A percentile compares a stretch with the other conserved stretches of the same genome.
Evolutionary conservation across 108 stramenopile genomes (phyloP).

Genomic region (Cyclotella distinguenda): DNA sequence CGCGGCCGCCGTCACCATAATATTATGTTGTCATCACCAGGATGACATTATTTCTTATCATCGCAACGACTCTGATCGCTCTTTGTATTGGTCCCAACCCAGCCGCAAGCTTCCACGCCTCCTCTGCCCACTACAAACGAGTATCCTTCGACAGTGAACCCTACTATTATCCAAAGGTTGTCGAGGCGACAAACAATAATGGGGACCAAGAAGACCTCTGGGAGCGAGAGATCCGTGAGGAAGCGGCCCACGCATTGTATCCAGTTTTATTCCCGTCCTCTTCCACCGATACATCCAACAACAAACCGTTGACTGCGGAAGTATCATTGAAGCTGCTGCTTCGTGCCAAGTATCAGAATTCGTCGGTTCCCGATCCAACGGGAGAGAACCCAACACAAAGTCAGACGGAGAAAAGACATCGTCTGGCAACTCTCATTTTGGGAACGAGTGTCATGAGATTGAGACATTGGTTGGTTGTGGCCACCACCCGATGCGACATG

Average conservation of each 20-base stretch:
- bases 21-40: no score
- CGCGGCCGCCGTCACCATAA: no score
- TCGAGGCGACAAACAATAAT: no score
- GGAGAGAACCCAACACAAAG: not conserved
- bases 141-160: no score
- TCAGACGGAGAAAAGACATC: slow-evolving; percentile 10
- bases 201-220: no score
- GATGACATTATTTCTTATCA: no score
- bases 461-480: slow-evolving; percentile 37
- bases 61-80: no score
- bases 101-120: no score
- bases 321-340: slow-evolving; percentile 32
- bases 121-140: no score
- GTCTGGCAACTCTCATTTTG: slow-evolving; percentile 28
- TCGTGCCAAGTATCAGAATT: slow-evolving; percentile 19
- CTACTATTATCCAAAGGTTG: no score
- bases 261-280: slow-evolving; percentile 35
- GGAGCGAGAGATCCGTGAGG: slow-evolving; percentile 24
- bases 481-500: not conserved
- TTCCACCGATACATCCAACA: not conserved
- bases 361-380: not conserved
- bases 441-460: slow-evolving; percentile 52
- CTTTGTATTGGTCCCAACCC: no score
- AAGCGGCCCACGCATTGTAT: slow-evolving; percentile 35
- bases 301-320: slow-evolving; percentile 35